A percentile compares a stretch with the other conserved stretches of the same genome.
phyloP scores from a whole-genome alignment of 2,329 filamentous ascomycete species.

The Talaromyces sp. region DNA sequence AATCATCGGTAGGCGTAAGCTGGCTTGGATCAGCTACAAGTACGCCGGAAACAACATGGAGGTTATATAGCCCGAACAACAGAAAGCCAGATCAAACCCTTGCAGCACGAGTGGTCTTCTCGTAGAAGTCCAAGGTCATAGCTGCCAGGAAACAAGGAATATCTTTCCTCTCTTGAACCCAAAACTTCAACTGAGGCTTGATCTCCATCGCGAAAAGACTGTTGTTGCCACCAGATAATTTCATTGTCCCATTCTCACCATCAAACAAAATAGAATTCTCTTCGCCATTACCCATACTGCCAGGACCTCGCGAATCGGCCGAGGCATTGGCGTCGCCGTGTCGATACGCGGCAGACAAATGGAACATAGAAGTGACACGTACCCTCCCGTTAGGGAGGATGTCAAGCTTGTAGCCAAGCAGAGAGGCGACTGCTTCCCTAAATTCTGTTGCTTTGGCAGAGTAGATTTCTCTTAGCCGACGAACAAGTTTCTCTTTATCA shows the following conservation, averaged over 20 bases:
- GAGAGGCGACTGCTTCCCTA: conserved; percentile 87
- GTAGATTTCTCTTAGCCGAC: conserved; percentile 91
- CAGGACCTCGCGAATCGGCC: conserved; percentile 56
- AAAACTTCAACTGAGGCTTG: conserved; percentile 84
- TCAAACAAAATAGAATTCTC: conserved; percentile 76
- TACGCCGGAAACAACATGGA: background rate
- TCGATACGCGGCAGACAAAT: conserved; percentile 60
- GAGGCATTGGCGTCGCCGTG: conserved; percentile 55
- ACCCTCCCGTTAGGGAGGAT: conserved; percentile 98
- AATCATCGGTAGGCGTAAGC: background rate
- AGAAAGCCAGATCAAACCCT: conserved; percentile 30
- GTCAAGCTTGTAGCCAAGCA: conserved; percentile 91
- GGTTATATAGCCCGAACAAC: background rate
- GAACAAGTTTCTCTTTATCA: conserved; percentile 74
- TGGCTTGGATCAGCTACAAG: background rate
- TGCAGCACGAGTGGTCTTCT: conserved; percentile 54
- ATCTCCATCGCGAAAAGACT: conserved; percentile 87
- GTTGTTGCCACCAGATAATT: conserved; percentile 86
- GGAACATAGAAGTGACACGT: conserved; percentile 83
- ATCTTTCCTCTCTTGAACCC: conserved; percentile 91
- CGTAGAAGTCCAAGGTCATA: conserved; percentile 90
- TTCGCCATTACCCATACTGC: conserved; percentile 50
- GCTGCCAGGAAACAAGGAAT: conserved; percentile 92
- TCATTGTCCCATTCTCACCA: conserved; percentile 95
- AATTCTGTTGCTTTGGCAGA: conserved; percentile 89